Conservation (phyloP, 192 early-diverging fungal species). For the Piromyces sp. region DNA sequence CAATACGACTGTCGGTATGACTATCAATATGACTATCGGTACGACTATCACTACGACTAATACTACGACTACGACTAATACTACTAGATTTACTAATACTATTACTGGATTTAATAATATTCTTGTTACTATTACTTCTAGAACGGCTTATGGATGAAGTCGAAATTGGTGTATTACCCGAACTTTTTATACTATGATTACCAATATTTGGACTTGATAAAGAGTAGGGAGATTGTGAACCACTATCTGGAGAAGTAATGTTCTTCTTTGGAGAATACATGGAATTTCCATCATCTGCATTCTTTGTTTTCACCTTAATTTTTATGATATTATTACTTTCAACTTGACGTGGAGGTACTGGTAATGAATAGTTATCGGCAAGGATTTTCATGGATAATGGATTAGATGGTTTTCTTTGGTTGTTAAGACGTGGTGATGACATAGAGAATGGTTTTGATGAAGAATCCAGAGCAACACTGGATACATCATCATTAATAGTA, state of each 20-base stretch:
- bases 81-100: neutral
- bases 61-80: neutral
- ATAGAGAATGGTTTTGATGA: neutral
- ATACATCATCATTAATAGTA: neutral
- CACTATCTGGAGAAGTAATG: neutral
- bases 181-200: neutral
- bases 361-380: neutral
- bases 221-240: neutral
- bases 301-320: neutral
- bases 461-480: neutral
- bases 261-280: neutral
- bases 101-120: neutral
- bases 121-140: neutral
- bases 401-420: neutral
- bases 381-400: neutral
- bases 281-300: neutral
- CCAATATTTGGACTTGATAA: no score
- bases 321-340: neutral
- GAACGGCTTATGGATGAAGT: neutral
- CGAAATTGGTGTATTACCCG: neutral
- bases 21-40: no score
- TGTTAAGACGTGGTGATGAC: neutral
- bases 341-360: neutral
- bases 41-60: neutral
- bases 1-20: neutral